Conservation (phyloP, 345 rosid genomes). For the Iberis pinnata region DNA sequence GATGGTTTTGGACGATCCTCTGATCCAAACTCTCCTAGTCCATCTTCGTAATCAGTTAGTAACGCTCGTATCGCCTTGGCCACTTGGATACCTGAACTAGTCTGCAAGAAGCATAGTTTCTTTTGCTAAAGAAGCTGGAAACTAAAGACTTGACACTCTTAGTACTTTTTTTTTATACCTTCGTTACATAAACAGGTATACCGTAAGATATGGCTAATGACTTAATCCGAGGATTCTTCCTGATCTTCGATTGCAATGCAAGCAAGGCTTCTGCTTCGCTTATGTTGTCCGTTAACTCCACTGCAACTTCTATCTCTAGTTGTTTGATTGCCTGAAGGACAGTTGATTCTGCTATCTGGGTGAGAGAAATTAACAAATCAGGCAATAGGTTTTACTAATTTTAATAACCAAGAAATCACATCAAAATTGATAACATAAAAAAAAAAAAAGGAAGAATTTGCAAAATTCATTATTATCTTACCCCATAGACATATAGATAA, state of each 20-base stretch:
- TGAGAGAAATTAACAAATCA: constrained; percentile 9
- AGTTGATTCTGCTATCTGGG: constrained; percentile 61
- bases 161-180: constrained; percentile 35
- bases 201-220: constrained; percentile 59
- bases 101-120: constrained; percentile 40
- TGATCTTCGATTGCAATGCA: constrained; percentile 72
- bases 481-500: constrained; percentile 65
- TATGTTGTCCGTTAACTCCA: constrained; percentile 56
- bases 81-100: constrained; percentile 70
- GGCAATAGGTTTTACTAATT: not conserved
- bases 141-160: not conserved
- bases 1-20: constrained; percentile 42
- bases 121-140: not conserved
- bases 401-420: not conserved
- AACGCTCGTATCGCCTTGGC: constrained; percentile 53
- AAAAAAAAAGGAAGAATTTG: constrained; percentile 10
- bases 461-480: constrained; percentile 27
- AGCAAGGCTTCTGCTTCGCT: constrained; percentile 80
- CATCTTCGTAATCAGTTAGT: constrained; percentile 45
- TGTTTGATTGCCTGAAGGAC: constrained; percentile 60
- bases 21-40: constrained; percentile 39
- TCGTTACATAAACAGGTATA: constrained; percentile 65
- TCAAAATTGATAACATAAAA: not conserved
- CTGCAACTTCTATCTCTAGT: constrained; percentile 45
- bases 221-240: constrained; percentile 71